Percentiles rank a stretch among this genome's conserved stretches.
These are phyloP conservation scores for Pichia sporocuriosa DNA, from an alignment of 805 yeast species.

Conservation along the genomic window DNA sequence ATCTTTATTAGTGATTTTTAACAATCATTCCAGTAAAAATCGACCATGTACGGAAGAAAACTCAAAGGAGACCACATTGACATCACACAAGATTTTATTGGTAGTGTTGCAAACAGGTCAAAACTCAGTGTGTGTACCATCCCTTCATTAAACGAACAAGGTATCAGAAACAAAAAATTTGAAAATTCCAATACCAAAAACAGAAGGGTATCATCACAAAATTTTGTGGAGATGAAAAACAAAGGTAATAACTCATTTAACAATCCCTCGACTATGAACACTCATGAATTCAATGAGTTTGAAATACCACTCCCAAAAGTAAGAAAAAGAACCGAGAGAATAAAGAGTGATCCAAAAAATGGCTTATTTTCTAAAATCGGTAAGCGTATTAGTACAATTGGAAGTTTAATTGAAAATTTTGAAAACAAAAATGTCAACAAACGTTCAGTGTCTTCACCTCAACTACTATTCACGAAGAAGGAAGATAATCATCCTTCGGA, in stretches of 20 bases:
- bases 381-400: conserved; percentile 6
- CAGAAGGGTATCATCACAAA: too few relatives aligned
- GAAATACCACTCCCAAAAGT: background rate
- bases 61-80: conserved; percentile 22
- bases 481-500: too few relatives aligned
- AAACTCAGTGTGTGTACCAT: conserved; percentile 3
- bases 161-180: background rate
- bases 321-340: background rate
- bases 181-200: background rate
- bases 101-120: conserved; percentile 12
- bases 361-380: conserved; percentile 3
- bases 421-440: background rate
- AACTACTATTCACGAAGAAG: too few relatives aligned
- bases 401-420: background rate
- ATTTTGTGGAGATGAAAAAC: too few relatives aligned
- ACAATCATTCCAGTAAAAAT: too few relatives aligned
- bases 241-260: too few relatives aligned
- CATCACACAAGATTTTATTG: conserved; percentile 19
- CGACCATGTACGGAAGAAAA: conserved; percentile 17
- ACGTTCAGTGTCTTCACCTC: background rate
- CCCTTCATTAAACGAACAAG: conserved; percentile 2
- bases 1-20: too few relatives aligned
- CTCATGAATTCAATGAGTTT: too few relatives aligned
- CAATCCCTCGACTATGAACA: too few relatives aligned
- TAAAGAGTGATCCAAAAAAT: background rate